A percentile compares a stretch with the other conserved stretches of the same genome.
phyloP scores from a whole-genome alignment of 2,329 filamentous ascomycete genomes.

The Pyrenochaeta sp. region DNA sequence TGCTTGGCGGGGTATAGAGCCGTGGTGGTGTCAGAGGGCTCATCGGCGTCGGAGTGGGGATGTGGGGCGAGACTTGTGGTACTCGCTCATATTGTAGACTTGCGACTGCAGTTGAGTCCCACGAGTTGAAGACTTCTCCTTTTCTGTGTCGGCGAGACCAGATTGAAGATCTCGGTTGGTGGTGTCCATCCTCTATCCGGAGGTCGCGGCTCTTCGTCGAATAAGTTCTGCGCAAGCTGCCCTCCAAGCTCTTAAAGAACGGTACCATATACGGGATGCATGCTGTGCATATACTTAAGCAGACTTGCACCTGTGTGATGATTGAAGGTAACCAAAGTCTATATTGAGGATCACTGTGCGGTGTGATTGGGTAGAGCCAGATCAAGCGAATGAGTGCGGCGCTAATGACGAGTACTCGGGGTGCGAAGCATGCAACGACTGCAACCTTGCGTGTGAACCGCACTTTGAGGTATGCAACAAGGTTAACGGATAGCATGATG shows the following conservation, averaged over 20 bases:
- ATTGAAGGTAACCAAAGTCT: conserved; percentile 41
- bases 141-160: conserved; percentile 25
- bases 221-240: conserved; percentile 22
- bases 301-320: conserved; percentile 39
- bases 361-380: conserved; percentile 40
- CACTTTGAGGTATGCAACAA: conserved; percentile 40
- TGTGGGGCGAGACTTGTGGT: conserved; percentile 30
- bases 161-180: conserved; percentile 12
- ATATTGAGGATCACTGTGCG: conserved; percentile 33
- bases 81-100: conserved; percentile 22
- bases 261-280: conserved; percentile 47
- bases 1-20: conserved; percentile 19
- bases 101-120: conserved; percentile 17
- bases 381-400: conserved; percentile 39
- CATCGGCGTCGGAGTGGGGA: conserved; percentile 26
- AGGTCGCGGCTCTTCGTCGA: conserved; percentile 18
- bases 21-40: conserved; percentile 29
- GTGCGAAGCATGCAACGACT: conserved; percentile 44
- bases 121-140: conserved; percentile 13
- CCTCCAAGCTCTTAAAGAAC: conserved; percentile 34
- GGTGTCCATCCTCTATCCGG: conserved; percentile 12
- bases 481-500: conserved; percentile 40
- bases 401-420: conserved; percentile 38
- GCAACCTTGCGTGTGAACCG: conserved; percentile 33
- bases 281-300: conserved; percentile 41